Conservation (phyloP, 306 rosid species). For the Trichosanthes cucumerina region DNA sequence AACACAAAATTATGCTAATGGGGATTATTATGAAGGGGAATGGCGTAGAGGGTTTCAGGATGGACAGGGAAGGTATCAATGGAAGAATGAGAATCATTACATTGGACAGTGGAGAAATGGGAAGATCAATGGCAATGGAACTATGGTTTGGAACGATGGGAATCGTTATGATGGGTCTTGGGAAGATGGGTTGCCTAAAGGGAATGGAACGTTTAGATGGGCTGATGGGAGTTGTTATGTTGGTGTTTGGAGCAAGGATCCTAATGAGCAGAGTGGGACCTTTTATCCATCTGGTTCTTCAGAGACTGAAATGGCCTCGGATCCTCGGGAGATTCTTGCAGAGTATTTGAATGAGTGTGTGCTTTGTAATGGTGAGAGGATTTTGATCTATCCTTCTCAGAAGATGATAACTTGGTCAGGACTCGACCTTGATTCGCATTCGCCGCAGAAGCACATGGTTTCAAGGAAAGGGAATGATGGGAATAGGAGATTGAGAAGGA, state of each 20-base stretch:
- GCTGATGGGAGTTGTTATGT: constrained; percentile 56
- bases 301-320: constrained; percentile 30
- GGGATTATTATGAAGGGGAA: constrained; percentile 86
- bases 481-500: constrained; percentile 22
- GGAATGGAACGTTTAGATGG: constrained; percentile 73
- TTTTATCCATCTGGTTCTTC: constrained; percentile 40
- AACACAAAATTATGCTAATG: constrained; percentile 50
- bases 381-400: constrained; percentile 59
- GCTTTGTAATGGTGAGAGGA: constrained; percentile 40
- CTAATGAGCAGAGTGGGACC: constrained; percentile 48
- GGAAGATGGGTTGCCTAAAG: constrained; percentile 74
- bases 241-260: constrained; percentile 68
- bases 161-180: constrained; percentile 75
- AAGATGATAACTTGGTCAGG: constrained; percentile 37
- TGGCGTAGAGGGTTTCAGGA: constrained; percentile 72
- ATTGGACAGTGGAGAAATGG: constrained; percentile 75
- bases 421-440: constrained; percentile 15
- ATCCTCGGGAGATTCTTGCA: constrained; percentile 44
- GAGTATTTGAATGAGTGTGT: constrained; percentile 38
- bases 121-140: constrained; percentile 55
- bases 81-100: constrained; percentile 68
- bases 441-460: constrained; percentile 14
- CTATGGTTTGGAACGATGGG: constrained; percentile 62
- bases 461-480: constrained; percentile 25
- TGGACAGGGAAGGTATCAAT: constrained; percentile 80